A percentile compares a stretch with the other conserved stretches of the same genome.
Evolutionary conservation across 2,329 filamentous ascomycete genomes (phyloP).

Genomic region (Colletotrichum sp.): DNA sequence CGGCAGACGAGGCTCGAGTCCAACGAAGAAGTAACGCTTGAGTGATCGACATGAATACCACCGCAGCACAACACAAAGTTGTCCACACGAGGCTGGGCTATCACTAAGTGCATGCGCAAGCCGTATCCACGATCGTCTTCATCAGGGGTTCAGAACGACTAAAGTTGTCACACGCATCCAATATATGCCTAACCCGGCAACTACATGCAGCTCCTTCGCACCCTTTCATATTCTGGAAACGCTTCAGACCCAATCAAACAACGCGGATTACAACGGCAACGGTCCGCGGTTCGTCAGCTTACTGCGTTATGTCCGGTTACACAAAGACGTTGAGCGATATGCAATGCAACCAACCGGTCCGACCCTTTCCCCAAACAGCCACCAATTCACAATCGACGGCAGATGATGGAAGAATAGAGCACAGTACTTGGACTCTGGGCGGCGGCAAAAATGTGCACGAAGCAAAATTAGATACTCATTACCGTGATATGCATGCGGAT

Average conservation of each 20-base stretch:
- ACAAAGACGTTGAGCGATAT: background rate
- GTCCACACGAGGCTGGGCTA: background rate
- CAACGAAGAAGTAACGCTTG: background rate
- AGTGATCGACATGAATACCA: background rate
- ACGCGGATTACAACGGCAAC: background rate
- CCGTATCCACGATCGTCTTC: accelerated
- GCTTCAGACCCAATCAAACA: background rate
- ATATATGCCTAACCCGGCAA: background rate
- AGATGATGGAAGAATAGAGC: background rate
- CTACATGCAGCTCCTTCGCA: background rate
- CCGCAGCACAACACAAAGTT: background rate
- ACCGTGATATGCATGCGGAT: background rate
- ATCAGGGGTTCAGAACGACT: background rate
- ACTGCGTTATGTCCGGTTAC: background rate
- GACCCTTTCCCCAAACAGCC: background rate
- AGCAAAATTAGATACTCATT: too few relatives aligned
- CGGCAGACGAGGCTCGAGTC: background rate
- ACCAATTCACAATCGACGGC: background rate
- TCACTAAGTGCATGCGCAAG: background rate
- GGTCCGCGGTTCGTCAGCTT: background rate
- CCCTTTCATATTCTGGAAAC: background rate
- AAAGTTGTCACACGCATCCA: background rate
- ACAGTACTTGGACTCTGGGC: background rate
- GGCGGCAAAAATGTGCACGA: background rate
- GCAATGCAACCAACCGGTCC: background rate